Evolutionary conservation across 1,139 yeast genomes (phyloP).

Genomic region (Geotrichum australiense): DNA sequence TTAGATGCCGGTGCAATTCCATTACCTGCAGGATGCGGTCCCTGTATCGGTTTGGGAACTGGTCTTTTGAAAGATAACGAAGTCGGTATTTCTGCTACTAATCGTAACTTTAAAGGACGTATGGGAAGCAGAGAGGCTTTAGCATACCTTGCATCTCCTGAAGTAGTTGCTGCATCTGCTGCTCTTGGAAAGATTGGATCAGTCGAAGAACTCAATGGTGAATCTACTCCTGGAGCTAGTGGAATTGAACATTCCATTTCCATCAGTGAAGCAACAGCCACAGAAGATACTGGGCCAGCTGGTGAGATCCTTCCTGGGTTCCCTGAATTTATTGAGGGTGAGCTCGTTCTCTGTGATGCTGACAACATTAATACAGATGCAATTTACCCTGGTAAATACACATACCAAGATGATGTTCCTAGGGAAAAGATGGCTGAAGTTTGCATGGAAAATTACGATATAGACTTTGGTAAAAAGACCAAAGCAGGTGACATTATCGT

Average conservation of each 20-base stretch:
- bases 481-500: slow-evolving; percentile 82
- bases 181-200: slow-evolving; percentile 87
- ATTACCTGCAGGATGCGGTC: slow-evolving; percentile 98
- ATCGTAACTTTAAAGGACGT: slow-evolving; percentile 97
- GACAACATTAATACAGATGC: slow-evolving; percentile 98
- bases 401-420: slow-evolving; percentile 95
- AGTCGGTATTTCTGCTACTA: slow-evolving; percentile 96
- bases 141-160: slow-evolving; percentile 95
- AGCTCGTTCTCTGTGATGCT: slow-evolving; percentile 89
- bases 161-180: slow-evolving; percentile 97
- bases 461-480: slow-evolving; percentile 75
- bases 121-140: slow-evolving; percentile 97
- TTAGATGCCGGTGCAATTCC: slow-evolving; percentile 92
- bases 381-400: slow-evolving; percentile 96
- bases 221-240: slow-evolving; percentile 40
- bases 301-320: slow-evolving; percentile 80
- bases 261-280: slow-evolving; percentile 24
- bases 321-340: slow-evolving; percentile 85
- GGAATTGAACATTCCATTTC: slow-evolving; percentile 47
- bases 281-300: slow-evolving; percentile 33
- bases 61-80: slow-evolving; percentile 93
- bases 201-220: slow-evolving; percentile 75
- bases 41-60: slow-evolving; percentile 95
- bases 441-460: slow-evolving; percentile 97
- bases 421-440: slow-evolving; percentile 96